Evolutionary conservation across 2,329 filamentous ascomycete species (phyloP).

Genomic region (Nannizzia gypsea): DNA sequence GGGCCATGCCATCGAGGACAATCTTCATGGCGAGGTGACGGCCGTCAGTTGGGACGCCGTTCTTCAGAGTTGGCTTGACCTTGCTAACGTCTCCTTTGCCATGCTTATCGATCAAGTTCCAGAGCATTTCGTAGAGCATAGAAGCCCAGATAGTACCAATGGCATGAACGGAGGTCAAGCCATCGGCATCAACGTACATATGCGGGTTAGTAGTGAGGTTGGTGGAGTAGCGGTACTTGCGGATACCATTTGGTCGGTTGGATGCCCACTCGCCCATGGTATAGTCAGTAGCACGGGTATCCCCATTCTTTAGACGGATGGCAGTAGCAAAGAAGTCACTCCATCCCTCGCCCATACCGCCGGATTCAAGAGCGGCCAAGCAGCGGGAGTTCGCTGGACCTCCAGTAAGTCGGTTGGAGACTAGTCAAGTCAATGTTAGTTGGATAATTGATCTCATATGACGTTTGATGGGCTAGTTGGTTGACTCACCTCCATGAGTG

Average conservation of each 20-base stretch:
- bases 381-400: conserved; percentile 11
- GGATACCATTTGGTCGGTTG: conserved; percentile 8
- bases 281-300: conserved; percentile 11
- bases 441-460: background rate
- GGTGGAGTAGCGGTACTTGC: conserved; percentile 11
- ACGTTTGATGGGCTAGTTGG: background rate
- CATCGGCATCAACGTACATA: conserved; percentile 8
- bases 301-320: conserved; percentile 7
- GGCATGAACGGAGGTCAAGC: conserved; percentile 6
- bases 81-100: conserved; percentile 11
- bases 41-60: conserved; percentile 11
- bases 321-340: conserved; percentile 12
- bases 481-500: conserved; percentile 12
- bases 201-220: conserved; percentile 10
- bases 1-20: conserved; percentile 12
- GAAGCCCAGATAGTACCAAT: conserved; percentile 11
- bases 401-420: conserved; percentile 12
- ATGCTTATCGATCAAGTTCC: conserved; percentile 13
- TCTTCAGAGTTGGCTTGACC: background rate
- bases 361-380: conserved; percentile 10
- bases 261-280: conserved; percentile 10
- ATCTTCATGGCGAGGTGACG: conserved; percentile 12
- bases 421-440: conserved; percentile 1
- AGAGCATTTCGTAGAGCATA: conserved; percentile 12
- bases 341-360: conserved; percentile 14